Percentiles rank a stretch among this genome's conserved stretches.
Conservation (phyloP, 2,329 filamentous ascomycete species). For the Didymella exigua region DNA sequence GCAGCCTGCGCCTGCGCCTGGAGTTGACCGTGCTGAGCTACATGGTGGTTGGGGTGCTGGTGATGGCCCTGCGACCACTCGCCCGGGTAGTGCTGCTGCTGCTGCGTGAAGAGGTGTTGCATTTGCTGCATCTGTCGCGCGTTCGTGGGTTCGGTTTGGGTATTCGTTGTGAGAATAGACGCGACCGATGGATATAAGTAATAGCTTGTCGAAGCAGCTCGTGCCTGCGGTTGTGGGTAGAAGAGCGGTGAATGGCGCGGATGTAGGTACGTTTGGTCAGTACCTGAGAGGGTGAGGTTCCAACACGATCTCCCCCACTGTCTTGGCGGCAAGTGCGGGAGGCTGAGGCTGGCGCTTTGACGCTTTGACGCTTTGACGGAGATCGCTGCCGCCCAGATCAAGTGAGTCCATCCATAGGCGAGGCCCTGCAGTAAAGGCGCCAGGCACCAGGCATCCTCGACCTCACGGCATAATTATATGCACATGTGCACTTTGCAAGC, state of each 20-base stretch:
- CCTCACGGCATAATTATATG: neutral
- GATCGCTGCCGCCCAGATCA: conserved; percentile 26
- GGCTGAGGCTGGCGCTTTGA: conserved; percentile 28
- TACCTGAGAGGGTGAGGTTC: conserved; percentile 36
- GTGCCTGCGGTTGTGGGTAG: conserved; percentile 15
- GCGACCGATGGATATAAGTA: conserved; percentile 11
- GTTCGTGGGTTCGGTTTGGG: conserved; percentile 17
- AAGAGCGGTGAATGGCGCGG: conserved; percentile 22
- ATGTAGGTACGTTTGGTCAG: conserved; percentile 24
- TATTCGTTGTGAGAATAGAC: conserved; percentile 10
- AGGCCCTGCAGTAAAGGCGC: conserved; percentile 7
- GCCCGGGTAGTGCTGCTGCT: conserved; percentile 66
- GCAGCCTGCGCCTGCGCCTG: conserved; percentile 55
- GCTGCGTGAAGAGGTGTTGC: conserved; percentile 67
- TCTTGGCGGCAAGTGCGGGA: conserved; percentile 25
- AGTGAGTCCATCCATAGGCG: conserved; percentile 17
- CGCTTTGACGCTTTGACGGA: conserved; percentile 28
- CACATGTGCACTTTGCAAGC: neutral
- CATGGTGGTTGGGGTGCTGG: conserved; percentile 48
- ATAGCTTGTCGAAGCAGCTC: conserved; percentile 16
- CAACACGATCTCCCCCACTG: conserved; percentile 25
- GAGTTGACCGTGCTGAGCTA: conserved; percentile 48
- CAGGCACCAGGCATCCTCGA: neutral
- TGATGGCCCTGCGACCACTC: conserved; percentile 57
- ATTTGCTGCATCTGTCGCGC: conserved; percentile 46